Base-by-base conservation (phyloP, 2,329 filamentous ascomycete species). In the Ilyonectria robusta region DNA sequence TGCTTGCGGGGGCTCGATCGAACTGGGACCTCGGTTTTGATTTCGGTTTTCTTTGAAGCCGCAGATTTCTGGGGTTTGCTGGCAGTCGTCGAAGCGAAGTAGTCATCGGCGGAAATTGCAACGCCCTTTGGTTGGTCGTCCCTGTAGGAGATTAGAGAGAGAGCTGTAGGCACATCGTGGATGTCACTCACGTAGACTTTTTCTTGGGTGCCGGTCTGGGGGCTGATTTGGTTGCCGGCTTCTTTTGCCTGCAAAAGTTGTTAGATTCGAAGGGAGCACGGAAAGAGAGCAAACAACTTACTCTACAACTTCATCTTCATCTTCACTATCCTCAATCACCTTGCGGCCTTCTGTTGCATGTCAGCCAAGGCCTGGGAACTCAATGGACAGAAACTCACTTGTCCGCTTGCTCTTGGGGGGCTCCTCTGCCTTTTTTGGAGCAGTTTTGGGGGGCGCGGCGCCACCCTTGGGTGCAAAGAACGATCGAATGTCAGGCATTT, bases 401-500 rank as follows among this genome's bases (percentile, higher is more conserved):
- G 78, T 76, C 68, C 85, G 81, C 68, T 83, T 81, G 68, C 80
- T 83, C 68, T 85, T 84, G 55, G 80, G 67, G 15, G 84, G 72
- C 57, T 83, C 82, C 64, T 84, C 84, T 46, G 78, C 78, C 75
- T 86, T 85, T 77, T 84, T 86, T 3, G 82, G 72, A 11, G 81
- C 74, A 40, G 84, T 82, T 73, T 87, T 85, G 54, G 85, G 81
- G 17, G 87, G 83, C 50, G 86, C 83, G 73, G 87, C 85, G 70
- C 88, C 86, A 58, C 89, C 89, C 80, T 94, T 94, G 68, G 92
- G 90, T 62, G 92, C 91, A 84, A 98, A 98, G 82, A 98, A 98
- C 75, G 87, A 94, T 77, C 95, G 89, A 77, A 98, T 98, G 81
- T 98, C 95, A 70, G 94, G 90, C 94, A 97, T 97, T 69, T 67